phyloP scores from a whole-genome alignment of 139 green algal genomes.

The Chlamydomonas sp. region DNA sequence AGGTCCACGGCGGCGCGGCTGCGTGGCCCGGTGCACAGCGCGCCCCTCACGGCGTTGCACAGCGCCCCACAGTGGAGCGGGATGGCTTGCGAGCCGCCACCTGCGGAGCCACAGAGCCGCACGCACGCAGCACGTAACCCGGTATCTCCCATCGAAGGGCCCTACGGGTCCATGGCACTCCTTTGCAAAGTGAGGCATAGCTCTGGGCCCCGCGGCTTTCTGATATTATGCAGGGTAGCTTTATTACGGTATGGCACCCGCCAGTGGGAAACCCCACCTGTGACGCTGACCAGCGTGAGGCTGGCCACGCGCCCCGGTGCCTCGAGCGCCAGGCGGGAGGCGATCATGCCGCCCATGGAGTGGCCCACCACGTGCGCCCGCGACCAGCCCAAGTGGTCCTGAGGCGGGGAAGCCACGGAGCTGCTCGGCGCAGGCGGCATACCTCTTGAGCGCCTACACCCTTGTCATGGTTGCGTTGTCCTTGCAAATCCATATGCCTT shows the following conservation, averaged over 20 bases:
- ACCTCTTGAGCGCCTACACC: background rate
- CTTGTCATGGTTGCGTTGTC: background rate
- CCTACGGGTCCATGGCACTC: too few species aligned
- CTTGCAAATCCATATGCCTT: too few species aligned
- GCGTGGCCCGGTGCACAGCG: background rate
- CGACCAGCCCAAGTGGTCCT: constrained; percentile 65
- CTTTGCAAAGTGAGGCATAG: too few species aligned
- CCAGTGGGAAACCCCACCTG: background rate
- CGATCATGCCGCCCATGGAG: constrained; percentile 77
- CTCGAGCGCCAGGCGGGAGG: constrained; percentile 50
- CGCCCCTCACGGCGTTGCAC: background rate
- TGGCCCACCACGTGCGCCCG: constrained; percentile 70
- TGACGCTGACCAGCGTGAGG: constrained; percentile 49
- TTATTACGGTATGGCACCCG: background rate
- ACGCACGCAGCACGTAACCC: too few species aligned
- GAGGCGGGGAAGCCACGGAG: constrained; percentile 1
- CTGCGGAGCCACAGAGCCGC: background rate
- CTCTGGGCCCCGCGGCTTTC: too few species aligned
- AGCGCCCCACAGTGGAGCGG: constrained; percentile 21
- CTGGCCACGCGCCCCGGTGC: constrained; percentile 43
- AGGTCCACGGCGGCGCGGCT: constrained; percentile 52
- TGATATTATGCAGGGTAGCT: background rate
- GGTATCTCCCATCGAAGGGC: too few species aligned
- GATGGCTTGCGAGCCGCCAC: constrained; percentile 29
- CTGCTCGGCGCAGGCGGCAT: background rate